Evolutionary conservation across 1,139 yeast genomes (phyloP).

Genomic region (Sugiyamaella grinbergsii): DNA sequence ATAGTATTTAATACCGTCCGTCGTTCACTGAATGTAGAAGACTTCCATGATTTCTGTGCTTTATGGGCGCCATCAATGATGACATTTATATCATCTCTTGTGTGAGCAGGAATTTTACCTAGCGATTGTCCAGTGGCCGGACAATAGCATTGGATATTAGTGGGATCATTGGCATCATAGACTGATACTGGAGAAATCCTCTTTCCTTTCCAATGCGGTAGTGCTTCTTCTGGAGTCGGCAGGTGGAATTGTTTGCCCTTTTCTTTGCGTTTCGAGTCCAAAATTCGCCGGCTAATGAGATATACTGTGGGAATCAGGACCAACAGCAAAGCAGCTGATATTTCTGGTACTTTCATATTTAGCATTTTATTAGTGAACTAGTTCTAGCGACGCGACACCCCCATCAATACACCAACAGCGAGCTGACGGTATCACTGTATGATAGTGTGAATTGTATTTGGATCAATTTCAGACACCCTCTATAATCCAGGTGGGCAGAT

Average conservation of each 20-base stretch:
- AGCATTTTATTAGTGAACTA: neutral
- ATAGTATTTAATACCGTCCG: constrained; percentile 71
- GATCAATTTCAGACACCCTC: neutral
- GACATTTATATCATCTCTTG: constrained; percentile 67
- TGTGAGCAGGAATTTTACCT: constrained; percentile 67
- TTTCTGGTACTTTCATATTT: constrained; percentile 19
- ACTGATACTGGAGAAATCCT: constrained; percentile 64
- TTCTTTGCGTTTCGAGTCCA: constrained; percentile 19
- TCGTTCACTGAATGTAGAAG: constrained; percentile 62
- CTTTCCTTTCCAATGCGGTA: constrained; percentile 91
- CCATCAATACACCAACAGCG: neutral
- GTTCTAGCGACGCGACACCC: too few relatives aligned
- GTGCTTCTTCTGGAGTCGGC: constrained; percentile 72
- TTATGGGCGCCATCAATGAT: constrained; percentile 61
- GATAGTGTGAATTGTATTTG: too few relatives aligned
- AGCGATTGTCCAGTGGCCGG: constrained; percentile 94
- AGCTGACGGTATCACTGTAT: too few relatives aligned
- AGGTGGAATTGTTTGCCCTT: constrained; percentile 21
- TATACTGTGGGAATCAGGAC: constrained; percentile 24
- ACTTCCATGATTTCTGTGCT: constrained; percentile 54
- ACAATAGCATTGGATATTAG: constrained; percentile 77
- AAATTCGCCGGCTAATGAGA: constrained; percentile 15
- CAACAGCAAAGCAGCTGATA: constrained; percentile 22
- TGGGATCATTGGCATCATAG: constrained; percentile 58
- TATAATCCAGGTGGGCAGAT: too few relatives aligned